phyloP scores from a whole-genome alignment of 1,284 basidiomycete genomes.

The Ceratobasidium sp. region DNA sequence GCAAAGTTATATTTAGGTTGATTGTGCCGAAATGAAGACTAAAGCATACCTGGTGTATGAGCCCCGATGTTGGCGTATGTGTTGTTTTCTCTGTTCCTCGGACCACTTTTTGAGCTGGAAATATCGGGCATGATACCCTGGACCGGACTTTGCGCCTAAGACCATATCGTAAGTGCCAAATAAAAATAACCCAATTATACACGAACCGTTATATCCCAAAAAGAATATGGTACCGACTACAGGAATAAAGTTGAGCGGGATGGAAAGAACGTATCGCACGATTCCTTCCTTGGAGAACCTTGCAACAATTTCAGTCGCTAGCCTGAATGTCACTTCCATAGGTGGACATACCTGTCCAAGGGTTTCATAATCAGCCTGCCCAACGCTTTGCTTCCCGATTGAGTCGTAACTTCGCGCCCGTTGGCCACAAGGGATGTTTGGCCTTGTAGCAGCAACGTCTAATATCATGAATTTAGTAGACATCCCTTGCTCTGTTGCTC shows the following conservation, averaged over 20 bases:
- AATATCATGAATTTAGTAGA: not conserved
- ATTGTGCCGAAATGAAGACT: constrained; percentile 45
- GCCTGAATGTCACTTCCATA: not conserved
- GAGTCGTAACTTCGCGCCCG: constrained; percentile 49
- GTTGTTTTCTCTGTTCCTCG: constrained; percentile 49
- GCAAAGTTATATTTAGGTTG: constrained; percentile 9
- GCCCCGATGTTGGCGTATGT: constrained; percentile 56
- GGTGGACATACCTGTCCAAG: constrained; percentile 46
- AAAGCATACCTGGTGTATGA: constrained; percentile 61
- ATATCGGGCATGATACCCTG: constrained; percentile 68
- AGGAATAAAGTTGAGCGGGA: constrained; percentile 72
- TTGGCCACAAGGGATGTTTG: constrained; percentile 51
- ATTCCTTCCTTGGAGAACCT: constrained; percentile 46
- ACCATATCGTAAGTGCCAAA: not conserved
- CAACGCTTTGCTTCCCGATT: constrained; percentile 48
- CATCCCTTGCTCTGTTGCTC: too few species aligned
- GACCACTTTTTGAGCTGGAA: constrained; percentile 68
- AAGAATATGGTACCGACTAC: constrained; percentile 71
- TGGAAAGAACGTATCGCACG: constrained; percentile 58
- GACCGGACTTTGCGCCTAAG: constrained; percentile 58
- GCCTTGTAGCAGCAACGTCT: constrained; percentile 54
- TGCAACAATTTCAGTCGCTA: constrained; percentile 22
- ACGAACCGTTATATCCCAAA: constrained; percentile 46
- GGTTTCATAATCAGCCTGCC: constrained; percentile 54
- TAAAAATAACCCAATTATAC: not conserved